These are phyloP conservation scores for Aspergillus heteromorphus DNA, from an alignment of 495 filamentous ascomycete species.

Conservation along the genomic window DNA sequence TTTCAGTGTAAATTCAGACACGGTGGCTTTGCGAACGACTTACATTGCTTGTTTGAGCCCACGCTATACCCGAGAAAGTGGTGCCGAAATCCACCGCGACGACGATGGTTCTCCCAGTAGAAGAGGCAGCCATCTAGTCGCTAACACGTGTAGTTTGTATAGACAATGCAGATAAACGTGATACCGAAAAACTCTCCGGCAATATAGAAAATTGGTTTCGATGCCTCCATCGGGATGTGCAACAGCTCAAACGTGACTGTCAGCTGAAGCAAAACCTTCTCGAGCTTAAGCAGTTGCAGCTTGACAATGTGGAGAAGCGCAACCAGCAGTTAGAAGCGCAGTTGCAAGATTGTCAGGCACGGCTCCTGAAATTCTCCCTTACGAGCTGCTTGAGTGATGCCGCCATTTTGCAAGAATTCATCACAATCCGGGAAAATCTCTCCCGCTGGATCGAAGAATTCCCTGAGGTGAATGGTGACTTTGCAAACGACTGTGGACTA, in stretches of 20 bases:
- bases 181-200: too few relatives aligned
- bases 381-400: background rate
- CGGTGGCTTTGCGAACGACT: background rate
- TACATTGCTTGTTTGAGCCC: constrained; percentile 34
- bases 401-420: background rate
- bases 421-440: background rate
- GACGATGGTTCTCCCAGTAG: constrained; percentile 7
- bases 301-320: background rate
- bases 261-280: too few relatives aligned
- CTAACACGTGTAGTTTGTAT: background rate
- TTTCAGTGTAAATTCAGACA: background rate
- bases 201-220: too few relatives aligned
- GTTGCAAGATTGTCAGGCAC: background rate
- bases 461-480: background rate
- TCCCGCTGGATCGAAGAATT: constrained; percentile 2
- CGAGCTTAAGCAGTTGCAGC: background rate
- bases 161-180: too few relatives aligned
- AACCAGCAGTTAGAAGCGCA: background rate
- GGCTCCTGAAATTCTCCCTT: background rate
- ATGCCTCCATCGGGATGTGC: background rate
- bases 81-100: constrained; percentile 44
- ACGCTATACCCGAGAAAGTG: constrained; percentile 46
- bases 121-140: background rate
- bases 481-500: background rate
- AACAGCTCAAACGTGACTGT: background rate